Conservation (phyloP, 2,329 filamentous ascomycete genomes). For the Colletotrichum aenigma region DNA sequence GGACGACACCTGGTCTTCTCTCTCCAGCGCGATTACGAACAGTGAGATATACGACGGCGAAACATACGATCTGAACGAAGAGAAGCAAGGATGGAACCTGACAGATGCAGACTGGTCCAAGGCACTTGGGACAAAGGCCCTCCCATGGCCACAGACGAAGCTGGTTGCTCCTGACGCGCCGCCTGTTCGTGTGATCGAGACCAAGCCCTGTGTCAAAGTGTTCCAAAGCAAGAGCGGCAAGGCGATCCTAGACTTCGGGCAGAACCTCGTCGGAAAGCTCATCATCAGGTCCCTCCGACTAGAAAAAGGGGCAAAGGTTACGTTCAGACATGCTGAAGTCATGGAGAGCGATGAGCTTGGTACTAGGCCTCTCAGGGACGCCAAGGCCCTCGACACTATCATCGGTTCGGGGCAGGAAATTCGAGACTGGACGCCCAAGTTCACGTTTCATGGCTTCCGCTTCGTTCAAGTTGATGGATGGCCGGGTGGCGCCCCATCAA, state of each 20-base stretch:
- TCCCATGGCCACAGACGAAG: constrained; percentile 19
- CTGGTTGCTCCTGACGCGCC: constrained; percentile 35
- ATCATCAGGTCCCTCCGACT: constrained; percentile 1
- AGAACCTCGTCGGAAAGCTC: constrained; percentile 17
- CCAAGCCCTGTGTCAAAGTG: constrained; percentile 22
- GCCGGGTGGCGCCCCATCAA: not conserved
- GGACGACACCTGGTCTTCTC: constrained; percentile 32
- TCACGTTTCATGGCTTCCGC: constrained; percentile 16
- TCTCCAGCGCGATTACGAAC: constrained; percentile 17
- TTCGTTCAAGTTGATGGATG: constrained; percentile 6
- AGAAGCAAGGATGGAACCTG: constrained; percentile 22
- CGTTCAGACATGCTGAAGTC: constrained; percentile 1
- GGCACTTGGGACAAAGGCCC: constrained; percentile 9
- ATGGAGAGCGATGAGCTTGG: constrained; percentile 14
- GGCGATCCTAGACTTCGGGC: constrained; percentile 39
- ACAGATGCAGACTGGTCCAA: not conserved
- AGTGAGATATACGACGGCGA: constrained; percentile 35
- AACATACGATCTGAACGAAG: constrained; percentile 30
- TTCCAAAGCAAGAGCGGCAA: constrained; percentile 43
- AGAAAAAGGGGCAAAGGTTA: not conserved
- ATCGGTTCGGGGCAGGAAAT: not conserved
- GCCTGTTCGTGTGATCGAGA: constrained; percentile 31
- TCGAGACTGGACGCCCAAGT: not conserved
- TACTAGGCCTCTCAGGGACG: not conserved
- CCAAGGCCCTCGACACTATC: not conserved